These are phyloP conservation scores for Penicillium griseofulvum DNA, from an alignment of 2,329 filamentous ascomycete species.

Conservation along the genomic window DNA sequence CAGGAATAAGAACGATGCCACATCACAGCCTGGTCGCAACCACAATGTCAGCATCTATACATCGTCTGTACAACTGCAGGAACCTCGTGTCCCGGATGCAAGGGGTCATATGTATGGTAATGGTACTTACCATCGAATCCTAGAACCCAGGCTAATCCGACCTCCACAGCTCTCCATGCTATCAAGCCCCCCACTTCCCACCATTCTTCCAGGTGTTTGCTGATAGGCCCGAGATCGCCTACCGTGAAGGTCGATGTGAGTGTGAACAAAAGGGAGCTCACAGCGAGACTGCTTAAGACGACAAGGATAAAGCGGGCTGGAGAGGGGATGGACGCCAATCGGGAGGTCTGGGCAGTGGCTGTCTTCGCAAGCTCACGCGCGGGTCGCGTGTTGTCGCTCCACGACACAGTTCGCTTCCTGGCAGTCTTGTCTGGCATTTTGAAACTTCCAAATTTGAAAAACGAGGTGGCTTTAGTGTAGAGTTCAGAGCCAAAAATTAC, in stretches of 20 bases:
- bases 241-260: constrained; percentile 59
- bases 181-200: constrained; percentile 58
- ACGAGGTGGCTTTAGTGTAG: not conserved
- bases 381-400: constrained; percentile 1
- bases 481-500: not conserved
- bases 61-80: not conserved
- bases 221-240: constrained; percentile 66
- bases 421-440: constrained; percentile 16
- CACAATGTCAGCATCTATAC: constrained; percentile 2
- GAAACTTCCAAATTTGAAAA: not conserved
- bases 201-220: constrained; percentile 62
- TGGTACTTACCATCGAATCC: constrained; percentile 60
- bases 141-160: constrained; percentile 70
- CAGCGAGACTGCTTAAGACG: constrained; percentile 55
- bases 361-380: constrained; percentile 16
- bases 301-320: constrained; percentile 45
- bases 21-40: constrained; percentile 57
- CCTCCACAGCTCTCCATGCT: constrained; percentile 60
- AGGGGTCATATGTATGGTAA: not conserved
- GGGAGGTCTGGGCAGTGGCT: constrained; percentile 14
- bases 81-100: not conserved
- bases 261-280: constrained; percentile 65
- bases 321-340: constrained; percentile 30
- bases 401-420: constrained; percentile 24
- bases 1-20: constrained; percentile 64